Evolutionary conservation across 352 stramenopile genomes (phyloP), one percentile per base, ranked within the genome.

Genomic region (Pythium aquatile): DNA sequence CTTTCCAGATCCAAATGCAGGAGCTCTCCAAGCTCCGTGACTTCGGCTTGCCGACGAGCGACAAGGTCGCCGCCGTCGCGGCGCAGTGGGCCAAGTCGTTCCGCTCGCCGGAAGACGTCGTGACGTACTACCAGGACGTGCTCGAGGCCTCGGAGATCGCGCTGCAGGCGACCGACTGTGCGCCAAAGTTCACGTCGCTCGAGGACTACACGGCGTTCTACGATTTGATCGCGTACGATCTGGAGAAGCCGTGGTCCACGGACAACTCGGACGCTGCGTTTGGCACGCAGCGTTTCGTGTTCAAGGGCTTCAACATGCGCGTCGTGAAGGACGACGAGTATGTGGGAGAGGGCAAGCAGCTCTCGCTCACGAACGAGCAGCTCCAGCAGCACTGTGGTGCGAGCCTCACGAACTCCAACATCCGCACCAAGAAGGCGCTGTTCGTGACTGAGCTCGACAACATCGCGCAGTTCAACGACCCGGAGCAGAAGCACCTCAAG

Each of bases 271-370:
- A 85, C 57, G 72, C 42, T 13, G 66, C 55, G 55, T 83, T 85
- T 53, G 78, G 75, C 2, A 64, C 61, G 29, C 72, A 79, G 55
- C 73, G 78, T 14, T 42, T 81, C 29, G 74, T 72, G 56, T 56
- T 82, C n/a, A 79, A 81, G 13, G 70, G 73, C 35, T 85, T 85
- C 63, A 79, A 66, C 16, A 56, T 87, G 42, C 62, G 63, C 9
- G 30, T 58, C 14, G 74, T 69, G 11, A 28, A 16, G 6, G 30
- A 56, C 14, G 26, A 44, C 33, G 55, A 63, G 48, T 46, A 24
- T 2, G 47, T 1, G 2, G 17, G 54, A 5, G 44, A 24, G 59
- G 64, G 1, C 30, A 30, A 30, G 30, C 17, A 20, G 24, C 58
- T 61, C 55, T 70, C 72, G 51, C 56, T 79, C 2, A 74, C 65